These are phyloP conservation scores for Mediolabrus comicus DNA, from an alignment of 108 stramenopile genomes.

Conservation along the genomic window DNA sequence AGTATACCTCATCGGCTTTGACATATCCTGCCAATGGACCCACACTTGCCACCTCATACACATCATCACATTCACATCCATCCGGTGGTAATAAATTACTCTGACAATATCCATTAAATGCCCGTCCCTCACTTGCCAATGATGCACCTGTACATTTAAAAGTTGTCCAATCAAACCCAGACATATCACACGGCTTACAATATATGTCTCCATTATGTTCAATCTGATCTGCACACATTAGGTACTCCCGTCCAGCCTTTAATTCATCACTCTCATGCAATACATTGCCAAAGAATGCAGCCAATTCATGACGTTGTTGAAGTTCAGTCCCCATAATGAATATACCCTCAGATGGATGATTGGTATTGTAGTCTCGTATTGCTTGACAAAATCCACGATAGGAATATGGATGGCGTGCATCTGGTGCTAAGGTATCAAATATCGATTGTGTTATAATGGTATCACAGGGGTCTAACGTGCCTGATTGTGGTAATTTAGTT, in stretches of 20 bases:
- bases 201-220: constrained; percentile 22
- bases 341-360: constrained; percentile 1
- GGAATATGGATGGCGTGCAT: constrained; percentile 7
- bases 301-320: constrained; percentile 8
- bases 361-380: constrained; percentile 3
- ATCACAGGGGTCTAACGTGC: neutral
- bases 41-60: constrained; percentile 10
- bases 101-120: constrained; percentile 45
- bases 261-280: constrained; percentile 15
- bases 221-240: constrained; percentile 38
- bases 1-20: constrained; percentile 27
- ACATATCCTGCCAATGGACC: constrained; percentile 32
- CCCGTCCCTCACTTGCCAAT: constrained; percentile 22
- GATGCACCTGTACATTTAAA: constrained; percentile 12
- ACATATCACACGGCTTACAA: constrained; percentile 38
- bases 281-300: constrained; percentile 15
- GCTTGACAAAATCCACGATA: constrained; percentile 12
- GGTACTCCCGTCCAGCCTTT: constrained; percentile 16
- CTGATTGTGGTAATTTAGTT: neutral
- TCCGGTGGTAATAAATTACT: constrained; percentile 43
- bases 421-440: constrained; percentile 8
- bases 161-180: constrained; percentile 33
- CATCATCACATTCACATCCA: constrained; percentile 46
- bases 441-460: neutral
- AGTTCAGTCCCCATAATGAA: constrained; percentile 7